Evolutionary conservation across 148 eudicot species (phyloP).

Genomic region (Chenopodium suecicum): DNA sequence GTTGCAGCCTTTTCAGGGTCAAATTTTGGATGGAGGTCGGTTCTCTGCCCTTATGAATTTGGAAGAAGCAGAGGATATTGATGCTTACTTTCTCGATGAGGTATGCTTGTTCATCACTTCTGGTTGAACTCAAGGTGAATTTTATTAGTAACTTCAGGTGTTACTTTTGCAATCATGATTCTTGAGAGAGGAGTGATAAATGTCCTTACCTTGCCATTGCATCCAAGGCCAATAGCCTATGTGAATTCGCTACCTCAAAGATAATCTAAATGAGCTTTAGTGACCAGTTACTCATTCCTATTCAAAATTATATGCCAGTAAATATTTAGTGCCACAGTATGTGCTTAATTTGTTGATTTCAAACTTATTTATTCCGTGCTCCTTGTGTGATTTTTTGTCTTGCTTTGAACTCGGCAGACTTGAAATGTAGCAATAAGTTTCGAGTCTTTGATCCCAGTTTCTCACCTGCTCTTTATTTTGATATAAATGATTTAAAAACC

Average conservation of each 20-base stretch:
- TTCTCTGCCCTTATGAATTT: constrained; percentile 24
- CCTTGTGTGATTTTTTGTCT: background rate
- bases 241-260: background rate
- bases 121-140: background rate
- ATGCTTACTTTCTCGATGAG: constrained; percentile 24
- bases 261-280: constrained; percentile 1
- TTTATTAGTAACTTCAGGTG: background rate
- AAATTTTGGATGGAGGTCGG: constrained; percentile 19
- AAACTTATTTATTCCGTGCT: background rate
- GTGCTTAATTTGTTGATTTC: background rate
- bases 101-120: constrained; percentile 16
- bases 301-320: background rate
- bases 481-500: background rate
- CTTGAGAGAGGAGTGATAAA: background rate
- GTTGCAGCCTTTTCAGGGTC: constrained; percentile 16
- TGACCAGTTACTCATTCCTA: background rate
- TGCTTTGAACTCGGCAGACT: background rate
- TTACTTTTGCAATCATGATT: background rate
- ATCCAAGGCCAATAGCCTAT: background rate
- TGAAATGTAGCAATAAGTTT: background rate
- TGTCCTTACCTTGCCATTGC: background rate
- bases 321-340: background rate
- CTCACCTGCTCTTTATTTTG: background rate
- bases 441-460: background rate
- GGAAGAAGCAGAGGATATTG: constrained; percentile 29